Evolutionary conservation across 2,329 filamentous ascomycete genomes (phyloP).

Genomic region (Mycosphaerella sp.): DNA sequence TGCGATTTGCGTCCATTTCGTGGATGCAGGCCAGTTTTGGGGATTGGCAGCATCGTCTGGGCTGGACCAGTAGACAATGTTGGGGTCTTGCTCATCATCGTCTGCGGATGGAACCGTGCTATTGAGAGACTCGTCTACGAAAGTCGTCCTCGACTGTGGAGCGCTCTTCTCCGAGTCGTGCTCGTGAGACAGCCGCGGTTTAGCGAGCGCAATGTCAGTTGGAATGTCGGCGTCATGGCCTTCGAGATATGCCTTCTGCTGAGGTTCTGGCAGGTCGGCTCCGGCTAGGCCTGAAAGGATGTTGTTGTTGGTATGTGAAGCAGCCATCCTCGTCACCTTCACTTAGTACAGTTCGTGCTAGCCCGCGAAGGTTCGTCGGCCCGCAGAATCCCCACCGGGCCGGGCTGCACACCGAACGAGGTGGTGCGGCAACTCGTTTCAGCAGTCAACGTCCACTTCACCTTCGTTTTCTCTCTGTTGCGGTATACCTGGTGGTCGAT

Average conservation of each 20-base stretch:
- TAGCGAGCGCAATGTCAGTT: conserved; percentile 19
- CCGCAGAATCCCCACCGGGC: too few species aligned
- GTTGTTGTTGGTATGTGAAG: background rate
- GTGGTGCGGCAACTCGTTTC: too few species aligned
- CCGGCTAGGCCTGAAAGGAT: conserved; percentile 11
- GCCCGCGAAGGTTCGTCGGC: too few species aligned
- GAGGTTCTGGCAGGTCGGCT: conserved; percentile 27
- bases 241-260: conserved; percentile 34
- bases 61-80: conserved; percentile 55
- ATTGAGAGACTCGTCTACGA: background rate
- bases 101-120: background rate
- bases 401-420: too few species aligned
- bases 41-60: conserved; percentile 50
- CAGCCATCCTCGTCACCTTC: conserved; percentile 9
- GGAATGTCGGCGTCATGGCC: conserved; percentile 35
- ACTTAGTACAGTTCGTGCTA: too few species aligned
- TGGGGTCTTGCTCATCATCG: conserved; percentile 36
- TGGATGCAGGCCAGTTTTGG: conserved; percentile 50
- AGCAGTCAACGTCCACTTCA: too few species aligned
- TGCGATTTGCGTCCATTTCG: conserved; percentile 43
- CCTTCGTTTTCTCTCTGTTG: too few species aligned
- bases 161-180: conserved; percentile 2
- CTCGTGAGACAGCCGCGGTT: background rate
- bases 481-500: too few species aligned
- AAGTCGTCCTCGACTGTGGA: background rate